Percentiles rank a stretch among this genome's conserved stretches.
Conservation (phyloP, 2,329 filamentous ascomycete species). For the Sclerotinia sclerotiorum region DNA sequence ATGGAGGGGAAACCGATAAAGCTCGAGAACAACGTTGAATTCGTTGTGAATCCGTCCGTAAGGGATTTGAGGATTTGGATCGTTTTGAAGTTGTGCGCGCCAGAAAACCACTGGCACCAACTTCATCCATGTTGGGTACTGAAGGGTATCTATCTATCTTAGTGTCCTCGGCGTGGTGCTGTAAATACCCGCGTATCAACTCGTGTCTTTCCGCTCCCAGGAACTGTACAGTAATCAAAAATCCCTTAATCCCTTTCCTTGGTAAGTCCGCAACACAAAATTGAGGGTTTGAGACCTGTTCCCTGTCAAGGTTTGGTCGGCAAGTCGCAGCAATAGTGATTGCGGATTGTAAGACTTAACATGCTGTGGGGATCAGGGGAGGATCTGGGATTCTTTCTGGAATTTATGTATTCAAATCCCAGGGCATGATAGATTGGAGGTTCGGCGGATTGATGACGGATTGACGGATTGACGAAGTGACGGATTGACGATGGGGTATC, state of each 20-base stretch:
- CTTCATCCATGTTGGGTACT: constrained; percentile 27
- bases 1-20: constrained; percentile 23
- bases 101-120: constrained; percentile 20
- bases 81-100: constrained; percentile 21
- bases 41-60: constrained; percentile 22
- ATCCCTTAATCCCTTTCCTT: constrained; percentile 11
- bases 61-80: constrained; percentile 19
- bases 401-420: not conserved
- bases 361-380: constrained; percentile 27
- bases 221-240: not conserved
- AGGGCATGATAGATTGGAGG: not conserved
- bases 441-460: not conserved
- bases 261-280: constrained; percentile 6
- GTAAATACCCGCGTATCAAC: constrained; percentile 1
- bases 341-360: constrained; percentile 22
- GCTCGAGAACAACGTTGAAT: constrained; percentile 16
- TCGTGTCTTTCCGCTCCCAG: constrained; percentile 3
- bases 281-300: constrained; percentile 20
- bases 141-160: constrained; percentile 2
- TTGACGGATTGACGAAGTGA: not conserved
- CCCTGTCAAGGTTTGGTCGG: constrained; percentile 28
- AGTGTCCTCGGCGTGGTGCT: constrained; percentile 5
- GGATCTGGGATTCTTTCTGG: not conserved
- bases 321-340: constrained; percentile 27
- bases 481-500: too few relatives aligned